Evolutionary conservation across 2,329 filamentous ascomycete species (phyloP), one percentile per base, ranked within the genome.

Genomic region (Penicillium sp.): DNA sequence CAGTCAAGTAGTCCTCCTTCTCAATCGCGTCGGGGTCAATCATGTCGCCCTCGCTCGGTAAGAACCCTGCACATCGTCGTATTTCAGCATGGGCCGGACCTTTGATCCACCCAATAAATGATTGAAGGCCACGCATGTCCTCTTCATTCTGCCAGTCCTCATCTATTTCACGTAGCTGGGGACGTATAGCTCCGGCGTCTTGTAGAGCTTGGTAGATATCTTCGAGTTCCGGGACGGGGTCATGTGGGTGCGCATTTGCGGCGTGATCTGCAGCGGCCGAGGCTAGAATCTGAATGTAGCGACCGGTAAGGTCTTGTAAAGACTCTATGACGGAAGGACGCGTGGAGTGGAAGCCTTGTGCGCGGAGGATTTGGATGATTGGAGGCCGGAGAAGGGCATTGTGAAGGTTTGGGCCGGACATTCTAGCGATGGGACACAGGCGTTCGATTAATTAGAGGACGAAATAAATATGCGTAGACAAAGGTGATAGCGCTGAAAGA

Each of bases 281-380:
- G 58, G 90, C 90, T 18, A 97, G 84, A 3, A 90, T 77, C 21
- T 85, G 78, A 54, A 97, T 78, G 74, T 97, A 96, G 61, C 90
- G 86, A 42, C 88, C 89, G 0, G 91, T 87, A 7, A 97, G 82
- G 73, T 97, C 92, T 13, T 91, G 90, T n/a, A 97, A 74, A 9
- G 90, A 87, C 75, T 97, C 92, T 54, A 97, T 81, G 6, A 95
- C 92, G 3, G 88, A 88, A 2, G 91, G 87, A 51, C 86, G 86
- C 47, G 91, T 90, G 40, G 88, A 83, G 71, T 95, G 90, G 77
- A 95, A 97, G 70, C 93, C 93, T 22, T 91, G 88, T 29, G 92
- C 91, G 68, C 93, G 91, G 48, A 97, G 86, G 67, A 96, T 93
- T 75, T 97, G 92, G 54, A 97, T 85, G 57, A 97, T 85, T 45